Evolutionary conservation across 1,284 basidiomycete species (phyloP).

Genomic region (Tetrapyrgos nigripes): DNA sequence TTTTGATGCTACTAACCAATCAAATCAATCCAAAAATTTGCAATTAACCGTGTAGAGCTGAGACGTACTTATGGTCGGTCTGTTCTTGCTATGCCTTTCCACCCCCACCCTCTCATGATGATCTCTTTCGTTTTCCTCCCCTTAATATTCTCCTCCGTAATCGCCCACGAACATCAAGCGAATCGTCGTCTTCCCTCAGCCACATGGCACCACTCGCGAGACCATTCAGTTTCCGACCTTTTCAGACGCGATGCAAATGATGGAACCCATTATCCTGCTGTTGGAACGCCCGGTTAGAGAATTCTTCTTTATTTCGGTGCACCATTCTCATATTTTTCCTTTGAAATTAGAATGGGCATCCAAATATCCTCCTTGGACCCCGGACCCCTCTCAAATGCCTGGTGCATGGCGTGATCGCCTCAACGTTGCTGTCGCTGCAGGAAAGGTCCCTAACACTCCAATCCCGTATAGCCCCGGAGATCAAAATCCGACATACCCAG

Average conservation of each 20-base stretch:
- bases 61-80: too few relatives aligned
- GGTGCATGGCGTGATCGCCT: slow-evolving; percentile 73
- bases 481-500: slow-evolving; percentile 62
- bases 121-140: too few relatives aligned
- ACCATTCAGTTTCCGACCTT: slow-evolving; percentile 37
- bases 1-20: too few relatives aligned
- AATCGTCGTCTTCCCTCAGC: too few relatives aligned
- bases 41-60: too few relatives aligned
- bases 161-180: too few relatives aligned
- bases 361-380: slow-evolving; percentile 52
- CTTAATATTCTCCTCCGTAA: too few relatives aligned
- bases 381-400: slow-evolving; percentile 56
- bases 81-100: too few relatives aligned
- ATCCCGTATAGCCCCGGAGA: slow-evolving; percentile 45
- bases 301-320: background rate
- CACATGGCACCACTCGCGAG: slow-evolving; percentile 35
- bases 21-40: too few relatives aligned
- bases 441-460: slow-evolving; percentile 77
- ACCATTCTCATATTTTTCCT: slow-evolving; percentile 1
- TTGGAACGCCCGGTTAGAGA: slow-evolving; percentile 64
- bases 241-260: slow-evolving; percentile 48
- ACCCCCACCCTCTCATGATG: too few relatives aligned
- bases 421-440: slow-evolving; percentile 63
- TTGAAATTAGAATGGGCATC: slow-evolving; percentile 59
- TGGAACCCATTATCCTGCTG: slow-evolving; percentile 51